Evolutionary conservation across 1,284 basidiomycete species (phyloP).

Genomic region (Malassezia sp.): DNA sequence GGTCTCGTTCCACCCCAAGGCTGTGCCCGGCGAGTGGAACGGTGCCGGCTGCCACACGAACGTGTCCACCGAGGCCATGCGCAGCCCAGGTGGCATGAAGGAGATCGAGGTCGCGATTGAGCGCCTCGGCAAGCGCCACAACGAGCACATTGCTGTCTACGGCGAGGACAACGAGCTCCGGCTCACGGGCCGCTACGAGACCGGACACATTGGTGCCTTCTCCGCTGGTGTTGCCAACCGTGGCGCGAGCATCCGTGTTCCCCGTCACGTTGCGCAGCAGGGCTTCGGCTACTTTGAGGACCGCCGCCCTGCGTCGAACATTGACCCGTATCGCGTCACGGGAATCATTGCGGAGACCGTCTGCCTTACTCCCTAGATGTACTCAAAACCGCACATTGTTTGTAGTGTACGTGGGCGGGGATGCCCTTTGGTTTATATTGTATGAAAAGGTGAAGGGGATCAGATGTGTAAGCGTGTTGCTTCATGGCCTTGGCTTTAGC

Average conservation of each 20-base stretch:
- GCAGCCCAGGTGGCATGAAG: slow-evolving; percentile 62
- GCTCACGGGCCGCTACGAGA: slow-evolving; percentile 56
- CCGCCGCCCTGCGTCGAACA: slow-evolving; percentile 66
- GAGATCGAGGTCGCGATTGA: slow-evolving; percentile 82
- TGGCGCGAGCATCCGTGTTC: slow-evolving; percentile 62
- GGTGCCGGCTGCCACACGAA: slow-evolving; percentile 72
- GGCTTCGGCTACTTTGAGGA: slow-evolving; percentile 75
- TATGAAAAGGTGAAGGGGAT: too few species aligned
- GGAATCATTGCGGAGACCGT: slow-evolving; percentile 76
- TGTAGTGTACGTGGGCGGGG: too few species aligned
- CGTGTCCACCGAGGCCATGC: slow-evolving; percentile 40
- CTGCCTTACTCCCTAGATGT: slow-evolving; percentile 4
- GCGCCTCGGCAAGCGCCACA: slow-evolving; percentile 49
- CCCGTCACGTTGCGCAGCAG: slow-evolving; percentile 77
- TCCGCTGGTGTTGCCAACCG: slow-evolving; percentile 93
- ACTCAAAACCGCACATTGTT: too few species aligned
- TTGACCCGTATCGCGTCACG: slow-evolving; percentile 57
- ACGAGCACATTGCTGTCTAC: slow-evolving; percentile 47
- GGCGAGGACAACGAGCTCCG: slow-evolving; percentile 46
- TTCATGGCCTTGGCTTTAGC: too few species aligned
- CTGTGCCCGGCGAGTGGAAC: slow-evolving; percentile 96
- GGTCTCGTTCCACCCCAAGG: slow-evolving; percentile 96
- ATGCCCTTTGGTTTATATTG: too few species aligned
- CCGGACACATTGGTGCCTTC: slow-evolving; percentile 84
- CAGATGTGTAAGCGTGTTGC: too few species aligned